phyloP scores from a whole-genome alignment of 202 grass and related monocot genomes.

The Schoenoplectus triqueter region DNA sequence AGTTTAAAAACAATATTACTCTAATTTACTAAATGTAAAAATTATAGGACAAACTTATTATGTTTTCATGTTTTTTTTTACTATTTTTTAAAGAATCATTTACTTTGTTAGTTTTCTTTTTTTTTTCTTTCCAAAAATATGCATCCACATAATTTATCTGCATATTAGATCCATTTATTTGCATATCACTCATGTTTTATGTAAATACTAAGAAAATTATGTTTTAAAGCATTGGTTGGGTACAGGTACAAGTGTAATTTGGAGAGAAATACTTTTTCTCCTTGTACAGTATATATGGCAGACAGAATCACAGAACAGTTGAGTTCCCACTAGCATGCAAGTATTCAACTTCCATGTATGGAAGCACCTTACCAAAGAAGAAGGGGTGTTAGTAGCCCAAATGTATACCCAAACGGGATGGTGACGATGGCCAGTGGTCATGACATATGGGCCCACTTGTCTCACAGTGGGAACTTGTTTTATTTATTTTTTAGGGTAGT shows the following conservation, averaged over 20 bases:
- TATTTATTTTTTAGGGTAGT: not conserved
- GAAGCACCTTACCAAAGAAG: conserved; percentile 32
- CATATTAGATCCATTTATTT: not conserved
- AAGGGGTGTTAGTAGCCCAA: not conserved
- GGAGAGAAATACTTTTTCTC: not conserved
- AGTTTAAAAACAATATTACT: too few species aligned
- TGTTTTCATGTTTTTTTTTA: too few species aligned
- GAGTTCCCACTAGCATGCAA: conserved; percentile 20
- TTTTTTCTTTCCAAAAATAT: too few species aligned
- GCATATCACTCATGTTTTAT: not conserved
- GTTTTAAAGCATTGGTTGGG: not conserved
- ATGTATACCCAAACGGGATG: conserved; percentile 28
- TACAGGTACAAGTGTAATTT: not conserved
- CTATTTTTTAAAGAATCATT: too few species aligned
- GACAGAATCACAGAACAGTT: conserved; percentile 35
- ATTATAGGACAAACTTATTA: too few species aligned
- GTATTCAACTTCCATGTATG: conserved; percentile 36
- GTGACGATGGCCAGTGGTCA: not conserved
- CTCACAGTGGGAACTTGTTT: conserved; percentile 24
- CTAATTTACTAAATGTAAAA: too few species aligned
- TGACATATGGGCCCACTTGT: conserved; percentile 14
- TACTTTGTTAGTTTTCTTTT: too few species aligned
- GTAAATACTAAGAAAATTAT: too few species aligned
- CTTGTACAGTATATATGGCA: conserved; percentile 22
- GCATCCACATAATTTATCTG: too few species aligned